phyloP scores from a whole-genome alignment of 2,329 filamentous ascomycete species.

The Pseudogymnoascus sp. region DNA sequence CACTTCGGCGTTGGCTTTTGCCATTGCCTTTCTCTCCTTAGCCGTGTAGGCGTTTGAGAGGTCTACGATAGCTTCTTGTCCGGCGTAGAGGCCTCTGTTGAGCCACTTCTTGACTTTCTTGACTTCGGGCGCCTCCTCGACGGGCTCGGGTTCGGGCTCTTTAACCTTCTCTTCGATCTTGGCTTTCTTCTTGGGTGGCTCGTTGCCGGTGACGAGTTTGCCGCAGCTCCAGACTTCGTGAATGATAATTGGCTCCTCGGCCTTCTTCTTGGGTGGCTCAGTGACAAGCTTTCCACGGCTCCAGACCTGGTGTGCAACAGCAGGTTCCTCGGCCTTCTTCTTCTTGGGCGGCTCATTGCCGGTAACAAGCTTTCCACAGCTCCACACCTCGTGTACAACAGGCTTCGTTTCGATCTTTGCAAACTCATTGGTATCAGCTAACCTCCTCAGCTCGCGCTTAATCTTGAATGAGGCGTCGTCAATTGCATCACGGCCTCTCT shows the following conservation, averaged over 20 bases:
- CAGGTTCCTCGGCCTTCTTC: slow-evolving; percentile 27
- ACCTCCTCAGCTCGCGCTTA: slow-evolving; percentile 50
- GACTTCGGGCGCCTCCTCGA: slow-evolving; percentile 33
- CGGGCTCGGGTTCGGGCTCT: slow-evolving; percentile 31
- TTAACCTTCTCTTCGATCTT: slow-evolving; percentile 28
- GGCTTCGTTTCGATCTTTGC: slow-evolving; percentile 51
- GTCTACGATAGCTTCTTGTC: slow-evolving; percentile 48
- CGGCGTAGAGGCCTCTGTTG: slow-evolving; percentile 76
- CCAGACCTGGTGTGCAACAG: slow-evolving; percentile 52
- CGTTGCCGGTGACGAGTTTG: slow-evolving; percentile 13
- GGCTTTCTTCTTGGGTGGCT: slow-evolving; percentile 25
- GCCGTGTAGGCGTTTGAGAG: slow-evolving; percentile 11
- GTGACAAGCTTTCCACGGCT: slow-evolving; percentile 57
- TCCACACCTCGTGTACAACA: slow-evolving; percentile 1
- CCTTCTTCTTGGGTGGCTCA: slow-evolving; percentile 31
- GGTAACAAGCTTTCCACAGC: slow-evolving; percentile 11
- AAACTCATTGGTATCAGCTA: slow-evolving; percentile 59
- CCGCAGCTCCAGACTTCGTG: slow-evolving; percentile 9
- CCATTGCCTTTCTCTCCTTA: slow-evolving; percentile 45
- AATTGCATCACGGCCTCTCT: slow-evolving; percentile 50
- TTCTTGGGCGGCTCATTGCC: slow-evolving; percentile 19
- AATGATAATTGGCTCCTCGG: not conserved
- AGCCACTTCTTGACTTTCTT: slow-evolving; percentile 64
- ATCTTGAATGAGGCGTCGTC: slow-evolving; percentile 42
- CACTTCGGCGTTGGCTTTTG: slow-evolving; percentile 31